Percentiles rank a stretch among this genome's conserved stretches.
Evolutionary conservation across 148 eudicot genomes (phyloP).

Genomic region (Vaccinium macrocarpon): DNA sequence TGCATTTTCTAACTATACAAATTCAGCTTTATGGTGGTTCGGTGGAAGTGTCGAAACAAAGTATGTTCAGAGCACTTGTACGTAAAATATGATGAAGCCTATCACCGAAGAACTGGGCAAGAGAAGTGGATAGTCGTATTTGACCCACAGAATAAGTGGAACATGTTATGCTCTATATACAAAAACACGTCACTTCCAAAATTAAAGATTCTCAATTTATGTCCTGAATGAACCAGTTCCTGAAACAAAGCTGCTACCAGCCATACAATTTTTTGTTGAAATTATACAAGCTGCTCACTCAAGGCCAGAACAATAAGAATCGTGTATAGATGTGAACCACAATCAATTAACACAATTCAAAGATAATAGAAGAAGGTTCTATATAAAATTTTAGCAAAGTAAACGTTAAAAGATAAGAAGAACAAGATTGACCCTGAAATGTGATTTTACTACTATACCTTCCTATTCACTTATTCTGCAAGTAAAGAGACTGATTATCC

Average conservation of each 20-base stretch:
- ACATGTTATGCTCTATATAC: neutral
- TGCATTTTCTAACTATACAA: neutral
- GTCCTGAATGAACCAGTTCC: neutral
- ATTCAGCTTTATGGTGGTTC: neutral
- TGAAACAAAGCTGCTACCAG: neutral
- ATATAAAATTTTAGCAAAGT: neutral
- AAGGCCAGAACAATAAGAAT: neutral
- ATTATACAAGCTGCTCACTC: neutral
- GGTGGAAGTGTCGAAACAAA: neutral
- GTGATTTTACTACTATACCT: constrained; percentile 6
- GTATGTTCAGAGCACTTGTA: neutral
- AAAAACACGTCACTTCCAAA: neutral
- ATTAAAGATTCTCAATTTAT: neutral
- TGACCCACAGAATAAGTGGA: neutral
- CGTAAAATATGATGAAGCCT: neutral
- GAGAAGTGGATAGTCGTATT: neutral
- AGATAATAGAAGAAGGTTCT: neutral
- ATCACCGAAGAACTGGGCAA: neutral
- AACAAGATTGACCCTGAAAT: neutral
- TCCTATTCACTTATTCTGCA: constrained; percentile 6
- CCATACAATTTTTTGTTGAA: neutral
- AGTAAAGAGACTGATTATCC: neutral
- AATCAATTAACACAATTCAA: neutral
- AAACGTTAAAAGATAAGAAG: neutral
- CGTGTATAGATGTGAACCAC: neutral